Percentiles rank a stretch among this genome's conserved stretches.
Evolutionary conservation across 768 basidiomycete species (phyloP).

Genomic region (Fistulinella prunicolor): DNA sequence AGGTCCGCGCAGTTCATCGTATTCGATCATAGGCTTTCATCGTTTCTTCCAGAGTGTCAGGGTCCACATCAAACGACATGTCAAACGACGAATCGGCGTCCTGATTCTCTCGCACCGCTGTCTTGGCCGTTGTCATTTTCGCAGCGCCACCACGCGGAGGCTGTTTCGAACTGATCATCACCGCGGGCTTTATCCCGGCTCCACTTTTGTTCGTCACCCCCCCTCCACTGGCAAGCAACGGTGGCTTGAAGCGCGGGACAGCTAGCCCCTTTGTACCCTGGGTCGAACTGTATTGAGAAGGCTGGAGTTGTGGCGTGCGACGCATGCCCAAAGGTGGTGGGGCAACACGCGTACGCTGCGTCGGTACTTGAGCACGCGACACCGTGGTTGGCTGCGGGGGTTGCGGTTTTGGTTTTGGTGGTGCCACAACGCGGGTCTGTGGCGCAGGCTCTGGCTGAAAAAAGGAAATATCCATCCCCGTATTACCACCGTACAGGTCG

Average conservation of each 20-base stretch:
- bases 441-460: conserved; percentile 1
- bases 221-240: conserved; percentile 13
- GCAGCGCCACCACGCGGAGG: background rate
- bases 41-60: conserved; percentile 28
- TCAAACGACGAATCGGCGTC: conserved; percentile 33
- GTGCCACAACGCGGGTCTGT: background rate
- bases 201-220: conserved; percentile 1
- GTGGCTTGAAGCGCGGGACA: conserved; percentile 30
- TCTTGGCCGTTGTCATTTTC: background rate
- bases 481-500: conserved; percentile 1
- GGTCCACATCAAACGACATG: conserved; percentile 30
- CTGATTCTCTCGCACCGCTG: background rate
- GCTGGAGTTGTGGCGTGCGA: conserved; percentile 13
- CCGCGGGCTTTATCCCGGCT: background rate
- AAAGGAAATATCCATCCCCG: conserved; percentile 20
- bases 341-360: conserved; percentile 14
- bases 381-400: background rate
- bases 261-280: conserved; percentile 16
- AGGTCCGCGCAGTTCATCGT: background rate
- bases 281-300: conserved; percentile 21
- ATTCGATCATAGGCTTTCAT: conserved; percentile 31
- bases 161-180: background rate
- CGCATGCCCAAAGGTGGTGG: conserved; percentile 32
- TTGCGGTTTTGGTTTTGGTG: conserved; percentile 1
- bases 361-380: conserved; percentile 2